These are phyloP conservation scores for Recurvomyces mirabilis DNA, from an alignment of 495 filamentous ascomycete species.

Conservation along the genomic window DNA sequence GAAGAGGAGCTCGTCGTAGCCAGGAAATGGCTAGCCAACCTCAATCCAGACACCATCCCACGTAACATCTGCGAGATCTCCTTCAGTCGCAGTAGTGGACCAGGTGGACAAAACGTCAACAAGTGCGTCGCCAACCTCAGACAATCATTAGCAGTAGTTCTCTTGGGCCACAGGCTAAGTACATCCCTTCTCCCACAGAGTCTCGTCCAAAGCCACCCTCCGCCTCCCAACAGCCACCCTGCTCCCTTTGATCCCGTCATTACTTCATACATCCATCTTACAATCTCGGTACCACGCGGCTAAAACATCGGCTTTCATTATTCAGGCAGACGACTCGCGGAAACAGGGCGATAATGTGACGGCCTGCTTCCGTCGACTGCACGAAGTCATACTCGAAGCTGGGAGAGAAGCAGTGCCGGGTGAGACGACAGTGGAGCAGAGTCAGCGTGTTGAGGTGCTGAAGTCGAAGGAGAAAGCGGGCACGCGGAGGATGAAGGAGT, in stretches of 20 bases:
- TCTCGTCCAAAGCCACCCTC: constrained; percentile 84
- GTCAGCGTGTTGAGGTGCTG: constrained; percentile 49
- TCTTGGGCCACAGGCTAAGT: neutral
- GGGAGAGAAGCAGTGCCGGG: constrained; percentile 48
- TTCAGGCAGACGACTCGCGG: constrained; percentile 56
- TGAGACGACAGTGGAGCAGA: constrained; percentile 51
- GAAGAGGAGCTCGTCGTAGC: constrained; percentile 57
- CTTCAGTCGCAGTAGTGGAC: constrained; percentile 80
- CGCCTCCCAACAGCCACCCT: constrained; percentile 49
- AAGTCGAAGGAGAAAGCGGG: constrained; percentile 58
- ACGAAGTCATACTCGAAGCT: constrained; percentile 43
- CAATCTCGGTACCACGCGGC: constrained; percentile 59
- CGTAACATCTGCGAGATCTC: constrained; percentile 56
- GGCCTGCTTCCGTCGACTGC: constrained; percentile 51
- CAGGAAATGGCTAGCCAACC: constrained; percentile 60
- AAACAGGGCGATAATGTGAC: constrained; percentile 56
- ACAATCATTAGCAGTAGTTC: neutral
- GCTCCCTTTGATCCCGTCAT: constrained; percentile 50
- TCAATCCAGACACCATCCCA: constrained; percentile 47
- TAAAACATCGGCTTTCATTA: constrained; percentile 50
- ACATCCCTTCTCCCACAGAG: constrained; percentile 40
- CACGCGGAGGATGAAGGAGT: constrained; percentile 65
- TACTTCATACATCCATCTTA: constrained; percentile 53
- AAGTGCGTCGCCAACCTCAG: too few species aligned
- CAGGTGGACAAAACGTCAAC: constrained; percentile 93